These are phyloP conservation scores for Balamuthia mandrillaris DNA, from an alignment of 208 protist genomes.

Conservation along the genomic window DNA sequence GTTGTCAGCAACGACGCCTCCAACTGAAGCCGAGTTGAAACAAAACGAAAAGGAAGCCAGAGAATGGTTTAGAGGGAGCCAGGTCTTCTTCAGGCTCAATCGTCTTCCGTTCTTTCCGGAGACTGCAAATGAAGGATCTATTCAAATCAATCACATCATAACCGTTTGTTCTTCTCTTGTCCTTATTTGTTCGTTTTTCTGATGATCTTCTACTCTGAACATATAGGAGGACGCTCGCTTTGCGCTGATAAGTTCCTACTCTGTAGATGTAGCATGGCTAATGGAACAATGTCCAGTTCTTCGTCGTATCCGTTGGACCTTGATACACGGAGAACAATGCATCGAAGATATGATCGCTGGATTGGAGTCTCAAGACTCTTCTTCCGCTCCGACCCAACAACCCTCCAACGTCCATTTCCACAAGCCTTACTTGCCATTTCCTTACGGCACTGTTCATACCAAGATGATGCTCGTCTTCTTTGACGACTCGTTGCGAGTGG, in stretches of 20 bases:
- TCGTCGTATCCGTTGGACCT: neutral
- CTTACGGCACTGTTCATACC: neutral
- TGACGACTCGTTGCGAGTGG: neutral
- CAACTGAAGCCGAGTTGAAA: too few relatives aligned
- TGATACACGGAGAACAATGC: neutral
- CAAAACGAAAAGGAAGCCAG: too few relatives aligned
- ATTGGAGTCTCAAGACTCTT: neutral
- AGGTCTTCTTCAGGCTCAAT: too few relatives aligned
- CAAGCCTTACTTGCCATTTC: neutral
- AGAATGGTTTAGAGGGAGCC: too few relatives aligned
- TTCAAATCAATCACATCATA: neutral
- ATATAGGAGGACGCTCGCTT: neutral
- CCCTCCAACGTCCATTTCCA: neutral
- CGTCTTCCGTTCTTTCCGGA: too few relatives aligned
- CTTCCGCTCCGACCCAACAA: neutral
- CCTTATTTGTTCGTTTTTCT: neutral
- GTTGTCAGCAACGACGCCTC: too few relatives aligned
- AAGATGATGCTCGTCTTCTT: constrained; percentile 30
- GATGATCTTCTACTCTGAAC: neutral
- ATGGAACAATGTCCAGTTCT: neutral
- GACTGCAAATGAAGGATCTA: neutral
- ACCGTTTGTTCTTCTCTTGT: neutral
- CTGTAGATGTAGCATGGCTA: constrained; percentile 1
- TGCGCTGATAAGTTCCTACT: neutral
- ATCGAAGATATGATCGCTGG: neutral